Conservation (phyloP, 2,329 filamentous ascomycete species). For the Diaporthe helianthi region DNA sequence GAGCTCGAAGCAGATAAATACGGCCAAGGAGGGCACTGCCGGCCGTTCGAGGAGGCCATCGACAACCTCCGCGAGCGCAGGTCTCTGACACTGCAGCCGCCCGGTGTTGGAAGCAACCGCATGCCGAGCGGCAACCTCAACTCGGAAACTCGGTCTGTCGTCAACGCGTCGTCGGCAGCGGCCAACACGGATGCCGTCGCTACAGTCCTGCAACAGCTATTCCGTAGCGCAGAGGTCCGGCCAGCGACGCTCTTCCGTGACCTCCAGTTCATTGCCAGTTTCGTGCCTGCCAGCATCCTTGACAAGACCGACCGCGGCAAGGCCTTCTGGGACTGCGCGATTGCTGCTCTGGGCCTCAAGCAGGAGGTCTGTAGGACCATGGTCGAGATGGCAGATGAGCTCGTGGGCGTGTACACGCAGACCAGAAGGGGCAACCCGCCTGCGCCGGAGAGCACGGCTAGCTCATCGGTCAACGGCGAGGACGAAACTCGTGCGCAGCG, state of each 20-base stretch:
- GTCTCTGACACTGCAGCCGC: slow-evolving; percentile 60
- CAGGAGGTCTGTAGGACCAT: slow-evolving; percentile 83
- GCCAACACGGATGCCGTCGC: slow-evolving; percentile 70
- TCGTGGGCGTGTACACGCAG: slow-evolving; percentile 68
- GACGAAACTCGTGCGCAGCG: slow-evolving; percentile 39
- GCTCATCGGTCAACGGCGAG: slow-evolving; percentile 35
- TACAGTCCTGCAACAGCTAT: slow-evolving; percentile 70
- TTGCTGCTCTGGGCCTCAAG: slow-evolving; percentile 88
- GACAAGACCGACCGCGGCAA: slow-evolving; percentile 72
- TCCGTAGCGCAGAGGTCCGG: slow-evolving; percentile 72
- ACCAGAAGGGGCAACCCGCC: slow-evolving; percentile 55
- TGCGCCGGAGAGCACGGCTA: slow-evolving; percentile 40
- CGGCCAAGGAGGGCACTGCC: slow-evolving; percentile 44
- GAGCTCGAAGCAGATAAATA: slow-evolving; percentile 34
- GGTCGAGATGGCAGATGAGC: slow-evolving; percentile 67
- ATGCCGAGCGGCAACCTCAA: slow-evolving; percentile 40
- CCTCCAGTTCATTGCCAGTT: slow-evolving; percentile 75
- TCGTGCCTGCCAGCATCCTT: slow-evolving; percentile 66
- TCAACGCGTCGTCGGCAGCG: slow-evolving; percentile 49
- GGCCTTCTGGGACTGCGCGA: slow-evolving; percentile 88
- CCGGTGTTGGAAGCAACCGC: slow-evolving; percentile 37
- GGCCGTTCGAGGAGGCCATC: slow-evolving; percentile 70
- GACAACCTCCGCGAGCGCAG: slow-evolving; percentile 74
- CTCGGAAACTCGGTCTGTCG: slow-evolving; percentile 56
- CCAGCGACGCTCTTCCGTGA: slow-evolving; percentile 84